Percentiles rank a stretch among this genome's conserved stretches.
Evolutionary conservation across 805 yeast species (phyloP).

Genomic region (Dipodascus geniculatus): DNA sequence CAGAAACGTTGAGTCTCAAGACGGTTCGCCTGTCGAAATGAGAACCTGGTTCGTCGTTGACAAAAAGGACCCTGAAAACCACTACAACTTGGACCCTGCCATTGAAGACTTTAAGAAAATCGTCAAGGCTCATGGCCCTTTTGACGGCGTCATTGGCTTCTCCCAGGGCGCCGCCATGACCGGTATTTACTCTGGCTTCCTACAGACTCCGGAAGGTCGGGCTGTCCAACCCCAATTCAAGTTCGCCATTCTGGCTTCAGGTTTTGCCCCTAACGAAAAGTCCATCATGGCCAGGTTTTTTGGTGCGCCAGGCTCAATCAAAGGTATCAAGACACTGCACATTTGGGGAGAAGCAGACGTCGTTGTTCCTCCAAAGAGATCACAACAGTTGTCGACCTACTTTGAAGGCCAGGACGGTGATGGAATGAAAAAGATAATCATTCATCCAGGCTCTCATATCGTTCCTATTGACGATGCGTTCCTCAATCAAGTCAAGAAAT

Average conservation of each 20-base stretch:
- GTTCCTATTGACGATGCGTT: neutral
- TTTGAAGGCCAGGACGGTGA: slow-evolving; percentile 8
- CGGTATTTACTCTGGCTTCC: slow-evolving; percentile 51
- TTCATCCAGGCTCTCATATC: neutral
- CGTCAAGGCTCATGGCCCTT: slow-evolving; percentile 61
- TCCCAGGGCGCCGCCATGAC: slow-evolving; percentile 91
- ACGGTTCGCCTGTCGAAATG: too few relatives aligned
- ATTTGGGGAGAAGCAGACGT: neutral
- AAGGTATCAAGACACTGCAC: neutral
- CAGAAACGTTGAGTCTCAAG: too few relatives aligned
- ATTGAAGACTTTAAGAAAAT: slow-evolving; percentile 42
- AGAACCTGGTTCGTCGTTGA: slow-evolving; percentile 72
- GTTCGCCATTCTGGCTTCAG: slow-evolving; percentile 69
- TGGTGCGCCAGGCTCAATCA: neutral
- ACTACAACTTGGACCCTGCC: slow-evolving; percentile 29
- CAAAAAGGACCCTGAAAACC: slow-evolving; percentile 22
- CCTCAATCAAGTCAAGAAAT: neutral
- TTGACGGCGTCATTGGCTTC: slow-evolving; percentile 81
- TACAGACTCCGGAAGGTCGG: slow-evolving; percentile 40
- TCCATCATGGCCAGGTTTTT: neutral
- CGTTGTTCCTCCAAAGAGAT: neutral
- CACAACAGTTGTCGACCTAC: neutral
- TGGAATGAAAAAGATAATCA: slow-evolving; percentile 14
- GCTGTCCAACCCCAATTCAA: slow-evolving; percentile 44
- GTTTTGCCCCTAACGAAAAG: slow-evolving; percentile 28